Evolutionary conservation across 768 basidiomycete species (phyloP), one percentile per base, ranked within the genome.

Genomic region (Termitomyces sp.): DNA sequence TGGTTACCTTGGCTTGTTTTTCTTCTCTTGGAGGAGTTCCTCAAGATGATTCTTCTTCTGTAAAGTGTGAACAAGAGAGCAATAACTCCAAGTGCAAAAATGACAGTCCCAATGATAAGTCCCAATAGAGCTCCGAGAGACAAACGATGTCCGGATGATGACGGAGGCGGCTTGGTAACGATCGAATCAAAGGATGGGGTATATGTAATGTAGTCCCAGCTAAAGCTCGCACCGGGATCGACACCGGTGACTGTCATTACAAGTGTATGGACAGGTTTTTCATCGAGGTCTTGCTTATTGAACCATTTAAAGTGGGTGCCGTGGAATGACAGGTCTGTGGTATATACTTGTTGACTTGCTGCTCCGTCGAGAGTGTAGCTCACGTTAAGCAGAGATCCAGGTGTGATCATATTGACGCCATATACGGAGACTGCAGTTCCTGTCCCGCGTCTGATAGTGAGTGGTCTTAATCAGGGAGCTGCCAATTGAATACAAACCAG

Each of bases 361-460:
- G 1, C 10, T 9, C 50, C 50, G 42, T 59, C 50, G 7, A 59
- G 32, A 42, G 11, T 52, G 12, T 52, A 38, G 9, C 36, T 36
- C 14, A 59, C 9, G 5, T 40, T 49, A 20, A 59, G 58, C 8
- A 42, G 11, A 20, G 49, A 42, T 52, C 37, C 32, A 31, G 58
- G 49, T 31, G 25, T 5, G 11, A 52, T 34, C 12, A 52, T 20
- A 14, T 52, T 52, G 40, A 29, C 14, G n/a, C 61, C 57, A 17
- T 53, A 49, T 29, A 62, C 61, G 9, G 52, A 49, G 15, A 62
- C 38, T 3, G 51, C 43, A 17, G 61, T 62, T 5, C 61, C 57
- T 62, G 36, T 40, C 9, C 12, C 37, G 25, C 2, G 49, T 25
- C 31, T 29, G 25, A 45, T 34, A 9, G 40, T 54, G 8, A 55